Percentiles rank a stretch among this genome's conserved stretches.
These are phyloP conservation scores for Orbilia blumenaviensis DNA, from an alignment of 2,329 filamentous ascomycete genomes.

Conservation along the genomic window DNA sequence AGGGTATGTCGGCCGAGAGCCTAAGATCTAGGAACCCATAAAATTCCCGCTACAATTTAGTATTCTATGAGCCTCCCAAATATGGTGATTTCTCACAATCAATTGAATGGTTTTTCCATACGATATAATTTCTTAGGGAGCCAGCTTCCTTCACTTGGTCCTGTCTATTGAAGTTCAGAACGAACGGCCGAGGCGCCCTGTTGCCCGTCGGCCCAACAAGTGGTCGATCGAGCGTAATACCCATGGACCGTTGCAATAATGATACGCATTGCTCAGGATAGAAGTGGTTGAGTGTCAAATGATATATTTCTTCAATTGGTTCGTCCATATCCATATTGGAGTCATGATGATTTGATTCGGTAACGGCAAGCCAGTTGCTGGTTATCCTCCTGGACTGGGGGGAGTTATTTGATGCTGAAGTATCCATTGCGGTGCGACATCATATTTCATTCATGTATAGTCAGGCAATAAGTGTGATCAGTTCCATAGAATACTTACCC, in stretches of 20 bases:
- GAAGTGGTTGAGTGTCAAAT: conserved; percentile 40
- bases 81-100: not conserved
- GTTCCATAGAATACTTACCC: no score
- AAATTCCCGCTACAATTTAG: not conserved
- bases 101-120: not conserved
- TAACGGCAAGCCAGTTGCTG: not conserved
- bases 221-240: not conserved
- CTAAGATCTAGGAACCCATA: conserved; percentile 27
- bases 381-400: conserved; percentile 18
- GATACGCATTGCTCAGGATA: conserved; percentile 32
- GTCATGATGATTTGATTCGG: not conserved
- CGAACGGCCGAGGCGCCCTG: not conserved
- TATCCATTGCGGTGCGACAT: conserved; percentile 45
- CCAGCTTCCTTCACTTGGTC: conserved; percentile 33
- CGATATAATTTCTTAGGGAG: conserved; percentile 47
- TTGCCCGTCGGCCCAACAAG: not conserved
- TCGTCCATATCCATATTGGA: conserved; percentile 8
- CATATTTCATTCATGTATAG: not conserved
- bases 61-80: not conserved
- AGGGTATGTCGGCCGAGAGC: conserved; percentile 34
- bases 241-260: conserved; percentile 47
- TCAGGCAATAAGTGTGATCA: no score
- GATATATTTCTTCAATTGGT: conserved; percentile 47
- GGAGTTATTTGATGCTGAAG: conserved; percentile 35
- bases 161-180: conserved; percentile 37